phyloP scores from a whole-genome alignment of 2,329 filamentous ascomycete species.

The Trichoderma gracile region DNA sequence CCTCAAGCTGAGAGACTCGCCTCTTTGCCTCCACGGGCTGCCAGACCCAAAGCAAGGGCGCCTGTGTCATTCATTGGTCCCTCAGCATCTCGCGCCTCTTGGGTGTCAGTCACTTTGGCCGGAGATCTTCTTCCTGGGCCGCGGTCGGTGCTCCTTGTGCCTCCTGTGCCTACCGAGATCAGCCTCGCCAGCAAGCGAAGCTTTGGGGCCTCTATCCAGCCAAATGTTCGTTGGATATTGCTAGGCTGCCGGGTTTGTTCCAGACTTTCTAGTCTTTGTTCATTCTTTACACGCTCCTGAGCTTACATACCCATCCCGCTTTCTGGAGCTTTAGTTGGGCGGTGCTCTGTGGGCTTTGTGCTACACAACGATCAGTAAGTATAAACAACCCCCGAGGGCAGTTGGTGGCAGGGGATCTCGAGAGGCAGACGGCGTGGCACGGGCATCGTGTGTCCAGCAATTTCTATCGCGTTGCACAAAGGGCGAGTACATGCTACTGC shows the following conservation, averaged over 20 bases:
- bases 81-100: slow-evolving; percentile 10
- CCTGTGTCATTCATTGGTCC: slow-evolving; percentile 29
- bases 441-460: slow-evolving; percentile 10
- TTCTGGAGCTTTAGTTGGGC: neutral
- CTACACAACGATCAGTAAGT: neutral
- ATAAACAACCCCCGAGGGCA: too few relatives aligned
- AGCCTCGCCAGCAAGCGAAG: slow-evolving; percentile 5
- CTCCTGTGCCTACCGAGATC: neutral
- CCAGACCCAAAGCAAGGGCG: slow-evolving; percentile 26
- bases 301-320: neutral
- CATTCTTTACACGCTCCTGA: neutral
- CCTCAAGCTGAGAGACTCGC: slow-evolving; percentile 24
- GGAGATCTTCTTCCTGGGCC: slow-evolving; percentile 3
- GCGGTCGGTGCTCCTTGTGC: neutral
- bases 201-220: neutral
- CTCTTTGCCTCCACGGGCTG: slow-evolving; percentile 15
- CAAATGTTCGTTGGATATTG: neutral
- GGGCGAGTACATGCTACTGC: neutral
- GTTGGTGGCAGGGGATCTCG: neutral
- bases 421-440: slow-evolving; percentile 8
- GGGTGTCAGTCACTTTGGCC: slow-evolving; percentile 4
- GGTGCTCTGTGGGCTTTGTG: neutral
- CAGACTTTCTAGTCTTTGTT: slow-evolving; percentile 4
- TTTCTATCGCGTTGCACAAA: neutral
- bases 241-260: neutral